Evolutionary conservation across 768 basidiomycete species (phyloP).

Genomic region (Sarcodon sp.): DNA sequence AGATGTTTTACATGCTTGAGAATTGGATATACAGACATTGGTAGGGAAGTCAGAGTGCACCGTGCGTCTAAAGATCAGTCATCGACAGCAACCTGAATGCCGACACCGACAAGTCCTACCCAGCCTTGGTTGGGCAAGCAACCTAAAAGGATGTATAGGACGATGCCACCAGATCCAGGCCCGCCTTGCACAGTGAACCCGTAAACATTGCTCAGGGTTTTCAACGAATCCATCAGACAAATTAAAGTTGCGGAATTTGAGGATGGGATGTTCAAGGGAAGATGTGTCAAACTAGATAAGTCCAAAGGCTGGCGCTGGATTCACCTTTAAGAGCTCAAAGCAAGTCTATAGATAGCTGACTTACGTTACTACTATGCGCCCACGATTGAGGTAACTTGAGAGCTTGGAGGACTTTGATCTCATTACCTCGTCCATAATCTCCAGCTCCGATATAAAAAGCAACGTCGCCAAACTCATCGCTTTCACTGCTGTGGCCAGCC

Average conservation of each 20-base stretch:
- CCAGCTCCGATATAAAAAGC: constrained; percentile 39
- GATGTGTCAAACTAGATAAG: not conserved
- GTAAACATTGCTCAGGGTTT: not conserved
- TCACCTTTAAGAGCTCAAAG: not conserved
- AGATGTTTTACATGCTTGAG: no score
- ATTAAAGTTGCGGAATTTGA: not conserved
- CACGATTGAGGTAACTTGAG: not conserved
- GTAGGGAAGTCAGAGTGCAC: no score
- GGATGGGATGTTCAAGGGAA: not conserved
- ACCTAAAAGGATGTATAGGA: not conserved
- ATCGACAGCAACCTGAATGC: not conserved
- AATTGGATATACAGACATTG: no score
- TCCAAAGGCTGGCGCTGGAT: not conserved
- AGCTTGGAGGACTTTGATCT: constrained; percentile 17
- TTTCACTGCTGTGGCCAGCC: constrained; percentile 39
- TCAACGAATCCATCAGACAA: not conserved
- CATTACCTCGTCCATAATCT: constrained; percentile 18
- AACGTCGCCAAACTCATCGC: constrained; percentile 42
- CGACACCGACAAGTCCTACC: not conserved
- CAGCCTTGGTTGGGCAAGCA: not conserved
- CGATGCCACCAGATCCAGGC: not conserved
- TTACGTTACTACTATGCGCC: not conserved
- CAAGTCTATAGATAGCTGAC: not conserved
- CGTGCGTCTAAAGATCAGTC: no score
- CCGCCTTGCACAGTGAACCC: not conserved